Conservation (phyloP, 1,284 basidiomycete species). For the Moniliophthora roreri region DNA sequence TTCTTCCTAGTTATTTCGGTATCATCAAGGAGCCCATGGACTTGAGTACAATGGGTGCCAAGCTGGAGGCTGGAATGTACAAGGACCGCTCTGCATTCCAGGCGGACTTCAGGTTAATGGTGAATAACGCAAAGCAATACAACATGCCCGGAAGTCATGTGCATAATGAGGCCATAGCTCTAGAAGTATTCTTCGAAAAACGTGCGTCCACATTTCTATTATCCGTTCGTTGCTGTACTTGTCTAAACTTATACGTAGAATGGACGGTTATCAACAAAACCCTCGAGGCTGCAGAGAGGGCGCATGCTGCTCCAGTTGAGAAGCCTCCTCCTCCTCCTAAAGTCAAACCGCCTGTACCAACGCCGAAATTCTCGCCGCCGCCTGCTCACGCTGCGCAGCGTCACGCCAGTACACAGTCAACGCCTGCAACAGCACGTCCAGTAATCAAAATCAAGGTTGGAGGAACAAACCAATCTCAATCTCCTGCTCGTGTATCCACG, state of each 20-base stretch:
- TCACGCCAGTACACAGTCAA: conserved; percentile 11
- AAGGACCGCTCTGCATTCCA: conserved; percentile 83
- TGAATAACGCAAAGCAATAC: conserved; percentile 87
- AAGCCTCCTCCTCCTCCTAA: conserved; percentile 23
- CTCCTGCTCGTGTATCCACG: too few species aligned
- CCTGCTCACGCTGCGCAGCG: conserved; percentile 18
- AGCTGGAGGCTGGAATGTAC: conserved; percentile 89
- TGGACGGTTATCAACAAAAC: conserved; percentile 82
- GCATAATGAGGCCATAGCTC: conserved; percentile 72
- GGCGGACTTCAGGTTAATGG: conserved; percentile 87
- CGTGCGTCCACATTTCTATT: conserved; percentile 46
- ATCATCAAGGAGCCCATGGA: conserved; percentile 96
- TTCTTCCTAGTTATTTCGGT: conserved; percentile 77
- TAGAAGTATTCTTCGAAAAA: conserved; percentile 87
- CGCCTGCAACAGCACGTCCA: conserved; percentile 39
- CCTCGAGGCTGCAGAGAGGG: conserved; percentile 40
- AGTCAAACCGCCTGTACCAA: conserved; percentile 28
- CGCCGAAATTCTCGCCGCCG: conserved; percentile 30
- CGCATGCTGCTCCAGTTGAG: conserved; percentile 26
- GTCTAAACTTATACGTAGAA: conserved; percentile 37
- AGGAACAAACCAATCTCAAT: conserved; percentile 24
- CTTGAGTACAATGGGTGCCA: conserved; percentile 84
- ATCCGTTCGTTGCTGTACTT: neutral
- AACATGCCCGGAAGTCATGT: conserved; percentile 76
- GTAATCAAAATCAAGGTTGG: conserved; percentile 58